Conservation (phyloP, 2,329 filamentous ascomycete genomes). For the Microsporum ferrugineum region DNA sequence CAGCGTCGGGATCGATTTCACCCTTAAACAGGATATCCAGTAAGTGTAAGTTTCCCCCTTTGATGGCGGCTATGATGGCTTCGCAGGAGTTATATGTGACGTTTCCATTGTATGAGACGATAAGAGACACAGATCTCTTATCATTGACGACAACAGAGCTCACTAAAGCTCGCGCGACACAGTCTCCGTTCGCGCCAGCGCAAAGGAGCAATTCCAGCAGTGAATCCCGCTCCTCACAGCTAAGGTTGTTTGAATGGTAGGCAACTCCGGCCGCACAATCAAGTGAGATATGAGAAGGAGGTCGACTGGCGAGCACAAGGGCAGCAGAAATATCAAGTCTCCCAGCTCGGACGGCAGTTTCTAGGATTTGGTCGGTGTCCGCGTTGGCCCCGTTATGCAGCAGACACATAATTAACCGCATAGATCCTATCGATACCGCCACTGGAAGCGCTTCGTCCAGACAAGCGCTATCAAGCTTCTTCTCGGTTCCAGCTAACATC, state of each 20-base stretch:
- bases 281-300: slow-evolving; percentile 40
- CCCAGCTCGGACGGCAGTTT: slow-evolving; percentile 20
- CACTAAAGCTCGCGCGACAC: slow-evolving; percentile 39
- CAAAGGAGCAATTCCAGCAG: slow-evolving; percentile 48
- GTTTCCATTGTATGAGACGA: slow-evolving; percentile 44
- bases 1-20: slow-evolving; percentile 36
- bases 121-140: slow-evolving; percentile 44
- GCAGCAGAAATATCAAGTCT: slow-evolving; percentile 46
- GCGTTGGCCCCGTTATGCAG: slow-evolving; percentile 14
- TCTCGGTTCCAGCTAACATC: slow-evolving; percentile 11
- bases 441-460: slow-evolving; percentile 12
- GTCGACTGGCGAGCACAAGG: slow-evolving; percentile 43
- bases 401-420: slow-evolving; percentile 10
- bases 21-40: slow-evolving; percentile 38
- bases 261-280: slow-evolving; percentile 43
- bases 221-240: slow-evolving; percentile 40
- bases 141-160: slow-evolving; percentile 42
- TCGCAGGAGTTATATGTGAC: slow-evolving; percentile 44
- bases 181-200: slow-evolving; percentile 45
- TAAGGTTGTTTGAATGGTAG: slow-evolving; percentile 37
- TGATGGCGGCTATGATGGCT: slow-evolving; percentile 41
- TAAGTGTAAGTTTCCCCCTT: slow-evolving; percentile 37
- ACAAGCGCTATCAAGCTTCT: slow-evolving; percentile 7
- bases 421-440: slow-evolving; percentile 8
- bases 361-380: slow-evolving; percentile 9